Evolutionary conservation across 805 yeast species (phyloP), one percentile per base, ranked within the genome.

Genomic region (Ogataea siamensis): DNA sequence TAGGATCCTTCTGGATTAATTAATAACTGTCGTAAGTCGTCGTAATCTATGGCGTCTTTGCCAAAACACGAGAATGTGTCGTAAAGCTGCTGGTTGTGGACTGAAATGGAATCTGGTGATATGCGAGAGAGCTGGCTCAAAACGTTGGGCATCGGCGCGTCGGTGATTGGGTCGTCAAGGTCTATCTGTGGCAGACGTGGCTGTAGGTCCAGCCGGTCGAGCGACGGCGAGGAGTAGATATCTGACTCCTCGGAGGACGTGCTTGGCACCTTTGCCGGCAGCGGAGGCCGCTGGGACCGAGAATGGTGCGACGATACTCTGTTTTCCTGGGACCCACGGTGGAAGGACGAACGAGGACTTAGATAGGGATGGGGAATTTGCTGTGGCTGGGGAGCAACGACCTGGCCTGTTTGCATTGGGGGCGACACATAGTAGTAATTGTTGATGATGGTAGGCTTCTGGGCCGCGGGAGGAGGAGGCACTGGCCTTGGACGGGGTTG

Each of bases 1-100:
- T 27, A 31, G 4, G 42, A 32, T 2, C 45, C 42, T n/a, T 43
- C 50, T 9, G 62, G 62, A 35, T 55, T 58, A 36, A 48, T 32
- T 11, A 58, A 27, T 8, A 54, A 17, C 7, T 34, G 26, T 5
- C 44, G 34, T 6, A 59, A 36, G 11, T 51, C 47, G 4, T 33
- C 32, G n/a, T 34, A 17, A 12, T 33, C 37, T 2, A 57, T 36
- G 1, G 38, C 14, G 24, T 55, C 55, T 23, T 39, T 43, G 18
- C 49, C 45, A 23, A 50, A 46, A 1, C 24, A 20, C 9, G 40
- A 28, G 24, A 58, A 57, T 3, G 55, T 24, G 5, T 27, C 26
- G 17, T 42, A 53, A 13, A 57, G 33, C 3, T 40, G 36, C 8
- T 38, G 32, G 34, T 46, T 48, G 32, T 57, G 61, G 15, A 55